A percentile compares a stretch with the other conserved stretches of the same genome.
Evolutionary conservation across 805 yeast genomes (phyloP).

Genomic region (Saturnispora ahearnii): DNA sequence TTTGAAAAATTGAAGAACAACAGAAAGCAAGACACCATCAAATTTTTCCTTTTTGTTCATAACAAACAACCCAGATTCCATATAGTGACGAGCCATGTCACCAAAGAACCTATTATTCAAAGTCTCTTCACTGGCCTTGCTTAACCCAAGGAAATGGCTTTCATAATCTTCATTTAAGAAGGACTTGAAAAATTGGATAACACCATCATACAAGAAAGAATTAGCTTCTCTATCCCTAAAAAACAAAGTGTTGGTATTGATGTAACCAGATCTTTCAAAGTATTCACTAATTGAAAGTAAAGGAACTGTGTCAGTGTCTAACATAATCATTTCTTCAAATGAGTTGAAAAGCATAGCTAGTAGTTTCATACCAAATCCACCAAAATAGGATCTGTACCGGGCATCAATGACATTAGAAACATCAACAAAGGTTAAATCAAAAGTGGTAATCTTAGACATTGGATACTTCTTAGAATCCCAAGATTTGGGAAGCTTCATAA

Average conservation of each 20-base stretch:
- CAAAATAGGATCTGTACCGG: slow-evolving; percentile 20
- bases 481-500: slow-evolving; percentile 22
- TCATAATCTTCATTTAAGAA: slow-evolving; percentile 40
- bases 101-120: slow-evolving; percentile 35
- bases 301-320: slow-evolving; percentile 45
- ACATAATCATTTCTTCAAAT: slow-evolving; percentile 43
- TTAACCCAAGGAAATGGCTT: slow-evolving; percentile 29
- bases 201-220: slow-evolving; percentile 32
- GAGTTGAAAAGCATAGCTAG: slow-evolving; percentile 50
- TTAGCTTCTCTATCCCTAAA: slow-evolving; percentile 41
- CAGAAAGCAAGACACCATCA: slow-evolving; percentile 37
- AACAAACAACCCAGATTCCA: slow-evolving; percentile 42
- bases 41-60: slow-evolving; percentile 43
- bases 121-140: slow-evolving; percentile 29
- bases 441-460: slow-evolving; percentile 12
- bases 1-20: slow-evolving; percentile 34
- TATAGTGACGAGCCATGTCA: slow-evolving; percentile 34
- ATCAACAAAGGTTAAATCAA: slow-evolving; percentile 28
- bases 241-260: slow-evolving; percentile 33
- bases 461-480: slow-evolving; percentile 18
- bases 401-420: slow-evolving; percentile 23
- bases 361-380: slow-evolving; percentile 36
- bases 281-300: slow-evolving; percentile 31
- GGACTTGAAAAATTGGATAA: slow-evolving; percentile 35
- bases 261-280: slow-evolving; percentile 30